Conservation (phyloP, 2,329 filamentous ascomycete genomes). For the Clonostachys chloroleuca region DNA sequence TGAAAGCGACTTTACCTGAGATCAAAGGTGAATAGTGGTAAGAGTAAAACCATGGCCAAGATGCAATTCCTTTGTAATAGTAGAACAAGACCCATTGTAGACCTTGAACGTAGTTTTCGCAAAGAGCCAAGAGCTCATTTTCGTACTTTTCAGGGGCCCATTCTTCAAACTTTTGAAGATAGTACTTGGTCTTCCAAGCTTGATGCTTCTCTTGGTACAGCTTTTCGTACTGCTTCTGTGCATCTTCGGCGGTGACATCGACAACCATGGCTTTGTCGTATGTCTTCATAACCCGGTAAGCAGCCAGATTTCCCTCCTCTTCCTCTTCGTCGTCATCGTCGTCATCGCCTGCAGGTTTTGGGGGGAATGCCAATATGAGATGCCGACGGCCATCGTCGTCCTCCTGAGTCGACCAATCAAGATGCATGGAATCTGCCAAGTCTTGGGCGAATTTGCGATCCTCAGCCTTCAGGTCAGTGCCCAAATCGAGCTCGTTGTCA, state of each 20-base stretch:
- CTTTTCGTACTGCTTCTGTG: constrained; percentile 71
- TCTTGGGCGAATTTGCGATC: constrained; percentile 94
- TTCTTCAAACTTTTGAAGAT: constrained; percentile 78
- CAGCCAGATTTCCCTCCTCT: constrained; percentile 81
- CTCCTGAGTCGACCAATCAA: constrained; percentile 53
- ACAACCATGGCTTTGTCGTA: constrained; percentile 89
- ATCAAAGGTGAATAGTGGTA: constrained; percentile 99
- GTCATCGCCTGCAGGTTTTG: constrained; percentile 46
- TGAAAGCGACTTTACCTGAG: constrained; percentile 49
- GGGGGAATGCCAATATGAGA: constrained; percentile 45
- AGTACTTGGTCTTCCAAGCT: constrained; percentile 94
- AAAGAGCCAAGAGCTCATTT: constrained; percentile 71
- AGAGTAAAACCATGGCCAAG: constrained; percentile 96
- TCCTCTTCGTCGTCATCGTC: constrained; percentile 51
- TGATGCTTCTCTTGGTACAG: constrained; percentile 89
- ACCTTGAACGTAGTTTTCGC: constrained; percentile 96
- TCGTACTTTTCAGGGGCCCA: constrained; percentile 79
- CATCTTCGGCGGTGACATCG: constrained; percentile 75
- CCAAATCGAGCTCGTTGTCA: constrained; percentile 65
- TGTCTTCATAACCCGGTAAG: constrained; percentile 79
- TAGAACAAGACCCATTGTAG: constrained; percentile 98
- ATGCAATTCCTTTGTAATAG: constrained; percentile 95
- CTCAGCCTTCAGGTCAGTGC: constrained; percentile 67
- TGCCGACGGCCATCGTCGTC: constrained; percentile 51
- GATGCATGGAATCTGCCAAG: constrained; percentile 60